phyloP scores from a whole-genome alignment of 192 early-diverging fungal genomes.

The Coemansia sp. region DNA sequence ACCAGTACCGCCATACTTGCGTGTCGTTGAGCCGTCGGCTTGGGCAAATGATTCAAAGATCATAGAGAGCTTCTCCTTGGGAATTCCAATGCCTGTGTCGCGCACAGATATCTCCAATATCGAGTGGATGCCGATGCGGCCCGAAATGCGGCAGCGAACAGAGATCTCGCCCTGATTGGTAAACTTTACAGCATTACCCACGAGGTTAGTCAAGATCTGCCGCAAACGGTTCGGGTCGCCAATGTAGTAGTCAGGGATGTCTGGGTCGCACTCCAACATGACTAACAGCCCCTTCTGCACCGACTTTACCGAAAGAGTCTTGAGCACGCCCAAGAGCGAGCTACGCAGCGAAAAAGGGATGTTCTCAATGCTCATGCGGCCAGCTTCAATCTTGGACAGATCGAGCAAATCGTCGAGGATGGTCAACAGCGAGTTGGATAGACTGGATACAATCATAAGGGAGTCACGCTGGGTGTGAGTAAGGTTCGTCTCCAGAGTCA shows the following conservation, averaged over 20 bases:
- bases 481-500: conserved; percentile 76
- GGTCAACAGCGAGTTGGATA: conserved; percentile 71
- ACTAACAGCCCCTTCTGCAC: conserved; percentile 74
- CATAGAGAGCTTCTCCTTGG: conserved; percentile 70
- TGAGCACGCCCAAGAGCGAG: conserved; percentile 67
- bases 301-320: conserved; percentile 71
- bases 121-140: conserved; percentile 44
- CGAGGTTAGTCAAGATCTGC: conserved; percentile 82
- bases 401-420: conserved; percentile 87
- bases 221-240: conserved; percentile 74
- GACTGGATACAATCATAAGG: conserved; percentile 72
- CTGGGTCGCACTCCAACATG: conserved; percentile 67
- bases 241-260: conserved; percentile 69
- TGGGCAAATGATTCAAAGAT: conserved; percentile 85
- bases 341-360: conserved; percentile 68
- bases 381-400: conserved; percentile 83
- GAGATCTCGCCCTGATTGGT: conserved; percentile 73
- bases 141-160: conserved; percentile 57
- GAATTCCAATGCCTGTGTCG: conserved; percentile 87
- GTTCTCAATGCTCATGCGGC: conserved; percentile 76
- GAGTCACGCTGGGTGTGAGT: conserved; percentile 81
- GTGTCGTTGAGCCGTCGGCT: conserved; percentile 78
- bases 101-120: conserved; percentile 57
- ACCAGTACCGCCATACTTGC: conserved; percentile 86
- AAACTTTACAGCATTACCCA: conserved; percentile 87